Evolutionary conservation across 2,329 filamentous ascomycete species (phyloP).

Genomic region (Coniochaeta prunicola): DNA sequence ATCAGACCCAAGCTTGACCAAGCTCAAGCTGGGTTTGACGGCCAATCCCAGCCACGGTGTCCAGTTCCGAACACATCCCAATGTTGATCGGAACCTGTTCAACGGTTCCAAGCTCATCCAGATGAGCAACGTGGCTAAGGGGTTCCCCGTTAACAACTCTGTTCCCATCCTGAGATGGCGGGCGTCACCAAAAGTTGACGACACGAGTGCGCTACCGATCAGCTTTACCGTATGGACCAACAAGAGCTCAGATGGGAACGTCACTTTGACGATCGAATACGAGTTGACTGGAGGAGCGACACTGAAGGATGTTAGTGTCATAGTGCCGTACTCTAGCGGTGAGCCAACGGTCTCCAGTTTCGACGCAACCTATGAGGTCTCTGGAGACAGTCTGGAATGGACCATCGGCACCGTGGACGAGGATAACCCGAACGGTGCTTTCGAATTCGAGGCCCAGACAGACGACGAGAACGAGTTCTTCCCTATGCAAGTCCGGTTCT

Average conservation of each 20-base stretch:
- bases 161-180: conserved; percentile 94
- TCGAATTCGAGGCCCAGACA: conserved; percentile 90
- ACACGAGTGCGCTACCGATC: conserved; percentile 76
- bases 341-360: conserved; percentile 90
- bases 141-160: conserved; percentile 90
- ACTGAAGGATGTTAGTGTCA: conserved; percentile 77
- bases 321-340: conserved; percentile 76
- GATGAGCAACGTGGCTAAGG: conserved; percentile 78
- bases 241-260: conserved; percentile 71
- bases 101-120: conserved; percentile 78
- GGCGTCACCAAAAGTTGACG: conserved; percentile 72
- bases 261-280: conserved; percentile 91
- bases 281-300: conserved; percentile 76
- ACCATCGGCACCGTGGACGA: conserved; percentile 80
- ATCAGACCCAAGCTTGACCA: conserved; percentile 79
- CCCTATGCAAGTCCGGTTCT: conserved; percentile 90
- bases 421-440: conserved; percentile 74
- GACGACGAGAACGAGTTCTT: conserved; percentile 93
- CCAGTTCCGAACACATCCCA: conserved; percentile 92
- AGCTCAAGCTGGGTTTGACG: conserved; percentile 77
- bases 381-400: conserved; percentile 91
- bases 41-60: conserved; percentile 74
- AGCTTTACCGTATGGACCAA: conserved; percentile 98
- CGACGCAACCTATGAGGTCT: conserved; percentile 89
- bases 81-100: conserved; percentile 87